A percentile compares a stretch with the other conserved stretches of the same genome.
These are phyloP conservation scores for Cucurbita moschata DNA, from an alignment of 306 rosid genomes.

Conservation along the genomic window DNA sequence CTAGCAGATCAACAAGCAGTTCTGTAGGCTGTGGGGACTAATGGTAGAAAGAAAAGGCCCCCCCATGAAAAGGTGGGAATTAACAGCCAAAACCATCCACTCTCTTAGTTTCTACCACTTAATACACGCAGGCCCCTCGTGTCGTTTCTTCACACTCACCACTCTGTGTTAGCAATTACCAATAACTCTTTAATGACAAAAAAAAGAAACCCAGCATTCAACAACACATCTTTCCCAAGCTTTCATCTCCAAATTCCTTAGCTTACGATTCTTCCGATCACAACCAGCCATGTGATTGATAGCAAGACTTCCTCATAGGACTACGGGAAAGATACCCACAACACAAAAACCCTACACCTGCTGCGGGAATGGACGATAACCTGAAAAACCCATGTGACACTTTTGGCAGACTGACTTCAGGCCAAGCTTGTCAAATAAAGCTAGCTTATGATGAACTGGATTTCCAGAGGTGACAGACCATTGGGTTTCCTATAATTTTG, in stretches of 20 bases:
- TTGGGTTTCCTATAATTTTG: slow-evolving; percentile 5
- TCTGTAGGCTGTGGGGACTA: neutral
- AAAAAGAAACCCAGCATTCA: neutral
- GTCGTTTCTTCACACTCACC: neutral
- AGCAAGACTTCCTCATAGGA: neutral
- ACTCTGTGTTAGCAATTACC: neutral
- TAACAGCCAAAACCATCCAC: neutral
- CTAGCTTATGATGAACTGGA: slow-evolving; percentile 5
- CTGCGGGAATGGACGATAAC: neutral
- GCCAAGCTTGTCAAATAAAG: slow-evolving; percentile 6
- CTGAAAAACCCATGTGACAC: slow-evolving; percentile 24
- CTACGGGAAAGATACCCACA: slow-evolving; percentile 9
- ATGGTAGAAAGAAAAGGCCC: neutral
- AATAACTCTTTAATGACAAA: neutral
- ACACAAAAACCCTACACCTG: slow-evolving; percentile 6
- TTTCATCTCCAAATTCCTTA: neutral
- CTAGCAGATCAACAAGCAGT: neutral
- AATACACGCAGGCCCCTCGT: neutral
- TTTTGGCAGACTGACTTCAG: slow-evolving; percentile 9
- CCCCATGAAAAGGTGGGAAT: neutral
- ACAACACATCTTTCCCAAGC: neutral
- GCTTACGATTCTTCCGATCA: neutral
- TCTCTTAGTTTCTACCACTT: neutral
- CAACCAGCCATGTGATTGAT: neutral
- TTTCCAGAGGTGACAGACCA: slow-evolving; percentile 13